phyloP scores from a whole-genome alignment of 306 rosid genomes.

The Datisca glomerata region DNA sequence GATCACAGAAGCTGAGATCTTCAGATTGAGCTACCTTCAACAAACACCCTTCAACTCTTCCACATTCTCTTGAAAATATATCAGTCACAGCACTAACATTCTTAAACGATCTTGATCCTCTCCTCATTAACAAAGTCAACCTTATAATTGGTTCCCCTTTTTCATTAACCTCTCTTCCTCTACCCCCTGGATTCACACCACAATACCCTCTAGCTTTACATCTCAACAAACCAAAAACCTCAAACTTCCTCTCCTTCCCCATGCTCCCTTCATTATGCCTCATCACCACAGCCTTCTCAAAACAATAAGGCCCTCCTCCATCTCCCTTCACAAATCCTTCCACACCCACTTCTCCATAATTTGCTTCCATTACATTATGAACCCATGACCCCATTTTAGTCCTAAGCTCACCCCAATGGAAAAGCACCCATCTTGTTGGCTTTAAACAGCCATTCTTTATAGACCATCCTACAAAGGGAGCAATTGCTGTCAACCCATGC shows the following conservation, averaged over 20 bases:
- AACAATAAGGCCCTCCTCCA: conserved; percentile 12
- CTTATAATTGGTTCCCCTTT: conserved; percentile 17
- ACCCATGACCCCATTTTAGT: conserved; percentile 22
- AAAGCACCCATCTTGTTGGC: conserved; percentile 19
- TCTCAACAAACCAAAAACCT: conserved; percentile 20
- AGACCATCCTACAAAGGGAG: conserved; percentile 27
- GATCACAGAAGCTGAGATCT: conserved; percentile 22
- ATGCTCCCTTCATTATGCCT: conserved; percentile 23
- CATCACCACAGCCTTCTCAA: conserved; percentile 25
- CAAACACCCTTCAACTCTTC: conserved; percentile 11
- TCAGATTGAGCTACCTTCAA: conserved; percentile 22
- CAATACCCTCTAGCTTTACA: conserved; percentile 21
- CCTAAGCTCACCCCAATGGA: conserved; percentile 26
- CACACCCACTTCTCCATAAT: conserved; percentile 7
- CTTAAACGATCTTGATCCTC: conserved; percentile 21
- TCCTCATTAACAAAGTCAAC: conserved; percentile 23
- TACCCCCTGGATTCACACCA: conserved; percentile 7
- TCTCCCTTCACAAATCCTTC: conserved; percentile 11
- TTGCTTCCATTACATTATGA: conserved; percentile 10
- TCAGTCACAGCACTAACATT: conserved; percentile 14
- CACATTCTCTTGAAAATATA: conserved; percentile 19
- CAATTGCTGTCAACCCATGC: conserved; percentile 14
- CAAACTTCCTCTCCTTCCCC: conserved; percentile 17
- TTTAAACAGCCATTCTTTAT: conserved; percentile 6
- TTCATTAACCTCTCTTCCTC: conserved; percentile 12